These are phyloP conservation scores for Fomitiporia mediterranea DNA, from an alignment of 1,284 basidiomycete species.

Conservation along the genomic window DNA sequence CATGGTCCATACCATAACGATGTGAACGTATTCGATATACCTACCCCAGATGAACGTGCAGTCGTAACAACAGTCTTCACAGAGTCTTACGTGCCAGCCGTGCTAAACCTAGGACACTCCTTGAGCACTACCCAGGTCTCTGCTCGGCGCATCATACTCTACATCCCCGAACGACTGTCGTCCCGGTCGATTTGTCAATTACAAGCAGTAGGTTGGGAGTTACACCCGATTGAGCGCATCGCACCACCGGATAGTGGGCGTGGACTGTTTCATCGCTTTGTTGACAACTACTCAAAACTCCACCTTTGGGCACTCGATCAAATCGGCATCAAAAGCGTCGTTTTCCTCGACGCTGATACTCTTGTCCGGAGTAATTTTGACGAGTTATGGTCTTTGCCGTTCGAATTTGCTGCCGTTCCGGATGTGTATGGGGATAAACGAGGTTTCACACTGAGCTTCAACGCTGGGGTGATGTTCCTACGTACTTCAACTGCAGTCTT, in stretches of 20 bases:
- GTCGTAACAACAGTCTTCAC: constrained; percentile 41
- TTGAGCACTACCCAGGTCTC: constrained; percentile 33
- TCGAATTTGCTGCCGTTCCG: constrained; percentile 40
- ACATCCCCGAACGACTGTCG: constrained; percentile 38
- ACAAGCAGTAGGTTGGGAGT: constrained; percentile 37
- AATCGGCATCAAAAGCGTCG: constrained; percentile 29
- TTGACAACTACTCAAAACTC: constrained; percentile 43
- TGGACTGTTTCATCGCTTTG: constrained; percentile 36
- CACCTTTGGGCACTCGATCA: constrained; percentile 39
- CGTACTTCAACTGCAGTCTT: constrained; percentile 32
- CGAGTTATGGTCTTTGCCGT: constrained; percentile 41
- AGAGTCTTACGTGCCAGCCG: constrained; percentile 38
- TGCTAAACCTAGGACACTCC: constrained; percentile 42
- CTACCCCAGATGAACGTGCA: constrained; percentile 28
- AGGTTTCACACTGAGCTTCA: constrained; percentile 38
- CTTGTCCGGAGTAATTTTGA: constrained; percentile 40
- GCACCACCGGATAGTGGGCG: constrained; percentile 34
- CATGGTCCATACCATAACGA: too few relatives aligned
- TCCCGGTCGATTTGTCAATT: constrained; percentile 36
- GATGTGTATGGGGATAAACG: constrained; percentile 34
- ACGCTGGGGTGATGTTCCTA: constrained; percentile 40
- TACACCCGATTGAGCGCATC: constrained; percentile 33
- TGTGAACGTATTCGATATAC: neutral
- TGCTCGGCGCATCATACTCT: constrained; percentile 34
- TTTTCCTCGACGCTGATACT: constrained; percentile 43